Base-by-base conservation (phyloP, 331 rosid species). In the Malus hybrid region DNA sequence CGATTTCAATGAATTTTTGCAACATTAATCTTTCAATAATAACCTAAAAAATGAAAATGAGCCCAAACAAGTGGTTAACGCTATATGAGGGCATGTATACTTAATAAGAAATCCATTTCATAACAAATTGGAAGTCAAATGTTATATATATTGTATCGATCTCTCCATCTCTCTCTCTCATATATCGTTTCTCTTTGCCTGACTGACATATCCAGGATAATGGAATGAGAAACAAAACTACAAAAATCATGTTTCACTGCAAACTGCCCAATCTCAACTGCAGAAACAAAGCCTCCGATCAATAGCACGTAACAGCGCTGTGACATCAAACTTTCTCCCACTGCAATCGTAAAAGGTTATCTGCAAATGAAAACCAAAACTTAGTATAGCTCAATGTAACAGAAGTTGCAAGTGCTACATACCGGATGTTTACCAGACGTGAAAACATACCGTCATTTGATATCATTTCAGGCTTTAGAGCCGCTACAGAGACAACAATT, bases 401-500 rank as follows among this genome's bases (percentile, higher is more conserved):
- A 11, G 50, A 44, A 50, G 28, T 26, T 29, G 6, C 6, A 15
- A 14, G 36, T 13, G n/a, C 58, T 36, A 33, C 36, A 72, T 55
- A 56, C 44, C 10, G 16, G 60, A 5, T 13, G 24, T 11, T 65
- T 61, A 69, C 39, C 28, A 19, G 10, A 20, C 19, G 7, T 33
- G 66, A 63, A 74, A 71, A 68, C 78, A 44, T 32, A 83, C 84
- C 39, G 33, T 29, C 26, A 72, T 33, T 58, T 72, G 0, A 58
- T 13, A 72, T 33, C 75, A 34, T 56, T n/a, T 61, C 75, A 71
- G 66, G 68, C 68, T 33, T 36, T 22, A 73, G n/a, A 34, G 39
- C 66, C 39, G 29, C 76, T 89, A 94, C 74, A 94, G 87, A 5
- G 80, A 82, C 84, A 94, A 79, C 65, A 92, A 63, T 79, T 92